Conservation (phyloP, 495 filamentous ascomycete species). For the Saxophila tyrrhenica region DNA sequence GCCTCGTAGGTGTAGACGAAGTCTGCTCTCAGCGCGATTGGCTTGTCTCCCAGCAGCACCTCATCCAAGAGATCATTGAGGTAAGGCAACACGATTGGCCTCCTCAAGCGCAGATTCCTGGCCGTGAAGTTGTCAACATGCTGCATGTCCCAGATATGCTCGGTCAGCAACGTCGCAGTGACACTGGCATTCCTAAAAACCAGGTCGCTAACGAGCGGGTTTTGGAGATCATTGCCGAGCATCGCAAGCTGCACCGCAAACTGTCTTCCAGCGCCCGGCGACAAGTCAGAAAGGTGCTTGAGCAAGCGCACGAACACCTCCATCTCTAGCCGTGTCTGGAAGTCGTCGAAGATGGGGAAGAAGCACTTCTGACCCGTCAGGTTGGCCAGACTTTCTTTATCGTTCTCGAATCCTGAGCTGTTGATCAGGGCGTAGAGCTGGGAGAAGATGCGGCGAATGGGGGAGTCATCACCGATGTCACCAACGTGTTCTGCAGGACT, state of each 20-base stretch:
- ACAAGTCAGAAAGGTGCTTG: constrained; percentile 67
- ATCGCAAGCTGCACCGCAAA: constrained; percentile 63
- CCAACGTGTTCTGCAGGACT: constrained; percentile 57
- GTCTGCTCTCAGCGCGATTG: constrained; percentile 68
- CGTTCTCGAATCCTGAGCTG: constrained; percentile 23
- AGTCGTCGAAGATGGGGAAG: constrained; percentile 52
- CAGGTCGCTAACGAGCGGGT: too few relatives aligned
- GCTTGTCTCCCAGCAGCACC: constrained; percentile 63
- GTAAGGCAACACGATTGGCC: constrained; percentile 59
- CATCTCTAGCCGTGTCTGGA: constrained; percentile 52
- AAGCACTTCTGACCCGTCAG: constrained; percentile 62
- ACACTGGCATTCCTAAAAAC: constrained; percentile 64
- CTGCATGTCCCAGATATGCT: constrained; percentile 61
- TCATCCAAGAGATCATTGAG: constrained; percentile 64
- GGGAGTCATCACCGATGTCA: constrained; percentile 41
- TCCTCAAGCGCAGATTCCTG: constrained; percentile 56
- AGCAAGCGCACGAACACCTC: constrained; percentile 78
- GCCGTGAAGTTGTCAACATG: constrained; percentile 68
- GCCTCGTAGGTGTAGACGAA: constrained; percentile 69
- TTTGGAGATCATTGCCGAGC: too few relatives aligned
- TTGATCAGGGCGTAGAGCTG: constrained; percentile 42
- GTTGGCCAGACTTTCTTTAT: constrained; percentile 55
- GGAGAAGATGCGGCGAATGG: constrained; percentile 31
- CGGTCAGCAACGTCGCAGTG: constrained; percentile 63
- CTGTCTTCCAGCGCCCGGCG: constrained; percentile 58